Evolutionary conservation across 1,139 yeast species (phyloP).

Genomic region (Taphrina deformans): DNA sequence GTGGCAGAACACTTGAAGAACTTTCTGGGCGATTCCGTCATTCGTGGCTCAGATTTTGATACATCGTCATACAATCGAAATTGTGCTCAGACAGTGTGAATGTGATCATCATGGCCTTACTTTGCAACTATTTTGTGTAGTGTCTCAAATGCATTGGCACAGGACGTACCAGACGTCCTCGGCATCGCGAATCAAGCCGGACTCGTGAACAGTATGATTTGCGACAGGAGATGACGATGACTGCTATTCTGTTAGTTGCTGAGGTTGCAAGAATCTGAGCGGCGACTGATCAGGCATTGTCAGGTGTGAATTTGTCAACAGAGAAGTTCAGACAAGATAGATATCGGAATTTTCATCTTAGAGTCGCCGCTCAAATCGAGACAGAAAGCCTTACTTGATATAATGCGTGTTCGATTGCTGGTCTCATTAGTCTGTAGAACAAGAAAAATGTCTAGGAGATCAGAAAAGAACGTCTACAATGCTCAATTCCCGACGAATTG

Average conservation of each 20-base stretch:
- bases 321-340: conserved; percentile 13
- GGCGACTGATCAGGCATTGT: conserved; percentile 32
- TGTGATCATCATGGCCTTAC: conserved; percentile 20
- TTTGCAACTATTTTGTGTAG: neutral
- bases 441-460: neutral
- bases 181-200: neutral
- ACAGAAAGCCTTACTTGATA: too few species aligned
- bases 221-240: neutral
- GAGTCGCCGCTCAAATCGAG: conserved; percentile 16
- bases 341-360: neutral
- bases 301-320: conserved; percentile 32
- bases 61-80: conserved; percentile 20
- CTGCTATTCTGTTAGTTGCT: neutral
- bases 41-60: conserved; percentile 23
- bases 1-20: conserved; percentile 27
- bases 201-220: neutral
- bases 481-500: conserved; percentile 27
- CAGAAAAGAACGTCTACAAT: conserved; percentile 33
- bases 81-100: conserved; percentile 32
- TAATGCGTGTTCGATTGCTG: too few species aligned
- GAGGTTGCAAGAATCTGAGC: neutral
- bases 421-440: too few species aligned
- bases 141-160: neutral
- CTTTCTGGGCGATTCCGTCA: neutral
- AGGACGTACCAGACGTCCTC: too few species aligned